Evolutionary conservation across 1,284 basidiomycete genomes (phyloP).

Genomic region (Neonothopanus nambi): DNA sequence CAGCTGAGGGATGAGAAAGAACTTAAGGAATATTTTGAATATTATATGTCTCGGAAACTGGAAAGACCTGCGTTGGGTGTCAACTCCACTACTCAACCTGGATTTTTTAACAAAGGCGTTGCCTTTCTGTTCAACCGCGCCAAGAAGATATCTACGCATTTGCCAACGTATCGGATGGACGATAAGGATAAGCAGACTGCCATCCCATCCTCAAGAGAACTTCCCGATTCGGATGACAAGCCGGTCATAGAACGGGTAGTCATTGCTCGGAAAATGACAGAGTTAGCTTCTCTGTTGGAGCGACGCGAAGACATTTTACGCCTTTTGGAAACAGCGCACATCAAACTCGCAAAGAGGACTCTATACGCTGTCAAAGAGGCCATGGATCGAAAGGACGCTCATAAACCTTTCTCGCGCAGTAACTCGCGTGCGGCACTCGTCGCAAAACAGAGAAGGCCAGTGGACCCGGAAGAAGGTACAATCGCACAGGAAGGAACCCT

Average conservation of each 20-base stretch:
- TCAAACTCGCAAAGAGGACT: slow-evolving; percentile 73
- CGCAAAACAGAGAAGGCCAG: slow-evolving; percentile 30
- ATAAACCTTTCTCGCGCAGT: slow-evolving; percentile 32
- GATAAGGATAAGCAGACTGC: slow-evolving; percentile 18
- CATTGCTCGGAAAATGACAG: slow-evolving; percentile 80
- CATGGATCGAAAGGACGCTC: slow-evolving; percentile 41
- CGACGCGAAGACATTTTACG: slow-evolving; percentile 74
- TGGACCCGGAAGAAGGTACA: slow-evolving; percentile 41
- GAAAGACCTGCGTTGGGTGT: slow-evolving; percentile 61
- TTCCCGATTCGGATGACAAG: slow-evolving; percentile 30
- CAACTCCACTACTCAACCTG: slow-evolving; percentile 60
- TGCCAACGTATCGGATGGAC: slow-evolving; percentile 34
- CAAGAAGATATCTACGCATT: slow-evolving; percentile 42
- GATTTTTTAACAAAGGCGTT: slow-evolving; percentile 60
- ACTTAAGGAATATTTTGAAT: slow-evolving; percentile 76
- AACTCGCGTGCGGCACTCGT: slow-evolving; percentile 34
- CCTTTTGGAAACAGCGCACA: slow-evolving; percentile 83
- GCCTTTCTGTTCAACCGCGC: slow-evolving; percentile 62
- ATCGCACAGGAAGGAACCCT: slow-evolving; percentile 30
- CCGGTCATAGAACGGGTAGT: slow-evolving; percentile 72
- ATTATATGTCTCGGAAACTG: slow-evolving; percentile 66
- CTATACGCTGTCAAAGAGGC: slow-evolving; percentile 58
- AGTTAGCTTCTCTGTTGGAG: slow-evolving; percentile 76
- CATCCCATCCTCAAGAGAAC: slow-evolving; percentile 14
- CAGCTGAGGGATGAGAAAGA: slow-evolving; percentile 69